A percentile compares a stretch with the other conserved stretches of the same genome.
Evolutionary conservation across 305 asterid species (phyloP).

Genomic region (Coffea humblotiana): DNA sequence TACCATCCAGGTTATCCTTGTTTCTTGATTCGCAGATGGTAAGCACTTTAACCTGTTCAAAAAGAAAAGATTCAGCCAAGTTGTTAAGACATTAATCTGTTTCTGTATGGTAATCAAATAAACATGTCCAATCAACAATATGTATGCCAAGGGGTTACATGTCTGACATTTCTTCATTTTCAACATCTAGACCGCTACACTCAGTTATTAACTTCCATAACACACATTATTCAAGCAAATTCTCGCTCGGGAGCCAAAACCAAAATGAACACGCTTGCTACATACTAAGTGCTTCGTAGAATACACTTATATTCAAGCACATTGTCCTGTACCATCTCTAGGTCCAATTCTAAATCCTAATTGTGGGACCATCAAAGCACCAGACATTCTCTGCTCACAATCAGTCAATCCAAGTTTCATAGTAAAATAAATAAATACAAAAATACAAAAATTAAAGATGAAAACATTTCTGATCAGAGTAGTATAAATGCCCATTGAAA

Average conservation of each 20-base stretch:
- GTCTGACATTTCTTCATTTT: neutral
- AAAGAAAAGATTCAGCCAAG: constrained; percentile 20
- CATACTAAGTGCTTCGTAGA: neutral
- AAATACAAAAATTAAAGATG: too few species aligned
- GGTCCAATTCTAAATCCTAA: neutral
- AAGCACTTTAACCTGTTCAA: constrained; percentile 76
- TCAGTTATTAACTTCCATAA: neutral
- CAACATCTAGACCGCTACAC: neutral
- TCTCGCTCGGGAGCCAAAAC: too few species aligned
- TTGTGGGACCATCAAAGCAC: neutral
- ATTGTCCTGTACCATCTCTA: neutral
- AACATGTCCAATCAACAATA: constrained; percentile 16
- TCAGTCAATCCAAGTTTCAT: neutral
- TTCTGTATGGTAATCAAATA: constrained; percentile 2
- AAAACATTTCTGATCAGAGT: neutral
- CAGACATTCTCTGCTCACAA: neutral
- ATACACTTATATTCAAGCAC: neutral
- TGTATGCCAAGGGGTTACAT: neutral
- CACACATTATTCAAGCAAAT: neutral
- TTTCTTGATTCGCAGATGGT: constrained; percentile 73
- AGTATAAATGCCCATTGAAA: neutral
- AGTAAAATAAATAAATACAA: neutral
- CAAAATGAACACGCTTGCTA: too few species aligned
- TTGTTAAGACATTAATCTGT: neutral
- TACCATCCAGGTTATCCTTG: constrained; percentile 56